Conservation (phyloP, 2,329 filamentous ascomycete species). For the Aspergillus oerlinghausenensis region DNA sequence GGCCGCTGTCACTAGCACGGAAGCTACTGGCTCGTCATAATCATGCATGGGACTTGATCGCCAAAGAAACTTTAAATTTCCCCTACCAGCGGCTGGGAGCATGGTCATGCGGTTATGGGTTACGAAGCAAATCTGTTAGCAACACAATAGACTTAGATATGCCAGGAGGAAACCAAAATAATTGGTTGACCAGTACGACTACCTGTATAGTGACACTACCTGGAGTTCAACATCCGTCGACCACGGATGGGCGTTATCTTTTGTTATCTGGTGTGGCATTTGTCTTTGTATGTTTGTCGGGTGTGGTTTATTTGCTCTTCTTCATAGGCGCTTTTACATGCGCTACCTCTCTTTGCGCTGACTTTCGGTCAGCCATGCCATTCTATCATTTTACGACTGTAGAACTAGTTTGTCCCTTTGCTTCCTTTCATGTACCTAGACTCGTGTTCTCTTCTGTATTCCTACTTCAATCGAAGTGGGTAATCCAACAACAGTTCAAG, state of each 20-base stretch:
- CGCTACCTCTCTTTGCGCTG: not conserved
- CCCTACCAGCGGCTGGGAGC: not conserved
- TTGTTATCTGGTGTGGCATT: constrained; percentile 4
- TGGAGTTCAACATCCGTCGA: not conserved
- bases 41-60: not conserved
- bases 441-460: not conserved
- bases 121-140: constrained; percentile 3
- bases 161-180: not conserved
- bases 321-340: not conserved
- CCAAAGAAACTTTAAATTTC: not conserved
- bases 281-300: not conserved
- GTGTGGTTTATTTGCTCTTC: not conserved
- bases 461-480: not conserved
- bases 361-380: not conserved
- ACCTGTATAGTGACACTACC: not conserved
- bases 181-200: not conserved
- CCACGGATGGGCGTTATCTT: not conserved
- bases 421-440: not conserved
- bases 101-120: constrained; percentile 6
- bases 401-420: not conserved
- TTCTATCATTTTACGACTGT: not conserved
- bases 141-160: not conserved
- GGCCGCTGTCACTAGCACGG: not conserved
- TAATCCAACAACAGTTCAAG: not conserved
- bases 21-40: constrained; percentile 1